These are phyloP conservation scores for Phytophthora cryptogea DNA, from an alignment of 352 stramenopile genomes.

Conservation along the genomic window DNA sequence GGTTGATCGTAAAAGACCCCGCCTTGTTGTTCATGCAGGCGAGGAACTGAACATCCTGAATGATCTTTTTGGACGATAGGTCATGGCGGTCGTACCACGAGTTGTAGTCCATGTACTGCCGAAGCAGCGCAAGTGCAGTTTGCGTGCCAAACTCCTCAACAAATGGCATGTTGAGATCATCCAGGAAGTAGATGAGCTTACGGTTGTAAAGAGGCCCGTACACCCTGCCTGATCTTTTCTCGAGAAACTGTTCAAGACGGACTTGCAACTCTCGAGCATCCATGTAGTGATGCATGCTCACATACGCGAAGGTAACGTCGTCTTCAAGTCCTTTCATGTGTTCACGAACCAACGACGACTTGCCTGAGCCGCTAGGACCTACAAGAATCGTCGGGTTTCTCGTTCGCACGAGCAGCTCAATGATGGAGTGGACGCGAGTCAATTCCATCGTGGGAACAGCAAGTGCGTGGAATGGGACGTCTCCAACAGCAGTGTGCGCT, in stretches of 20 bases:
- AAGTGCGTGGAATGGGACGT: conserved; percentile 64
- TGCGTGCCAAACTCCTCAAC: conserved; percentile 91
- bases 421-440: conserved; percentile 63
- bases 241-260: conserved; percentile 80
- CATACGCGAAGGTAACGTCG: conserved; percentile 49
- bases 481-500: conserved; percentile 27
- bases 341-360: conserved; percentile 78
- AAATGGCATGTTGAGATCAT: conserved; percentile 91
- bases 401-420: conserved; percentile 57
- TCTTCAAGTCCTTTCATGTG: conserved; percentile 77
- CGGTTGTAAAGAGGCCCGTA: conserved; percentile 84
- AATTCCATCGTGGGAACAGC: conserved; percentile 82
- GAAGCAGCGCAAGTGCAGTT: conserved; percentile 85
- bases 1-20: conserved; percentile 88
- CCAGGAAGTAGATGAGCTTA: conserved; percentile 88
- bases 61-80: conserved; percentile 83
- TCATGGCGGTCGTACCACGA: conserved; percentile 92
- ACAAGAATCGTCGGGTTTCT: conserved; percentile 75
- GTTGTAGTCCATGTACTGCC: conserved; percentile 92
- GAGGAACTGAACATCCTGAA: conserved; percentile 90
- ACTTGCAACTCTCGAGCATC: conserved; percentile 77
- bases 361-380: conserved; percentile 83
- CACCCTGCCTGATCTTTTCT: conserved; percentile 87
- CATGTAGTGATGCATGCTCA: conserved; percentile 91
- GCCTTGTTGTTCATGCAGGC: conserved; percentile 92